A percentile compares a stretch with the other conserved stretches of the same genome.
Conservation (phyloP, 148 eudicot genomes). For the Vaccinium vitisidaea region DNA sequence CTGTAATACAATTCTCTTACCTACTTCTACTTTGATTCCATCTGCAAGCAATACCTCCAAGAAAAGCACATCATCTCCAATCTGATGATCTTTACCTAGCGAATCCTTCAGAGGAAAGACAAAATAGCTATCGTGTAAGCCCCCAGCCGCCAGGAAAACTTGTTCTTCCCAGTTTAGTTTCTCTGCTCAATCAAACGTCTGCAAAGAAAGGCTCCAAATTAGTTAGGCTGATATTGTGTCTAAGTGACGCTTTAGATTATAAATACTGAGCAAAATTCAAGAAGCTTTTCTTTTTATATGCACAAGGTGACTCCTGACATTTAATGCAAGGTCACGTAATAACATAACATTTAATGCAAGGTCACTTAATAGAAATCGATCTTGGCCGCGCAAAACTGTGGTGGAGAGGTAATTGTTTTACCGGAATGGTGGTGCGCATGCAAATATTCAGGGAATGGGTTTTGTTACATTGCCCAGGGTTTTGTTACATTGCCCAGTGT, state of each 20-base stretch:
- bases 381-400: neutral
- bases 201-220: conserved; percentile 25
- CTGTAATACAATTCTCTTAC: conserved; percentile 17
- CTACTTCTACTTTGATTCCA: conserved; percentile 12
- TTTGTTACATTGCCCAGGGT: neutral
- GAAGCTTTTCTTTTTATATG: neutral
- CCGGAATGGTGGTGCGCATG: neutral
- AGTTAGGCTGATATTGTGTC: conserved; percentile 9
- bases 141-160: neutral
- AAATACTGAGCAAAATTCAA: neutral
- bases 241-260: neutral
- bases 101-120: conserved; percentile 15
- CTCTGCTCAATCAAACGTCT: conserved; percentile 42
- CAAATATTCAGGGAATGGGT: neutral
- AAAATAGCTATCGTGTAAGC: conserved; percentile 6
- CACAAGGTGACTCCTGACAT: neutral
- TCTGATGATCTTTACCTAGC: conserved; percentile 16
- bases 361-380: neutral
- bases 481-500: neutral
- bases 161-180: conserved; percentile 21
- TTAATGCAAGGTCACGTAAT: neutral
- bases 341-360: neutral
- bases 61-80: neutral
- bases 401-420: neutral
- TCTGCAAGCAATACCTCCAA: conserved; percentile 8